Percentiles rank a stretch among this genome's conserved stretches.
These are phyloP conservation scores for Heterobasidion irregulare DNA, from an alignment of 1,284 basidiomycete species.

Conservation along the genomic window DNA sequence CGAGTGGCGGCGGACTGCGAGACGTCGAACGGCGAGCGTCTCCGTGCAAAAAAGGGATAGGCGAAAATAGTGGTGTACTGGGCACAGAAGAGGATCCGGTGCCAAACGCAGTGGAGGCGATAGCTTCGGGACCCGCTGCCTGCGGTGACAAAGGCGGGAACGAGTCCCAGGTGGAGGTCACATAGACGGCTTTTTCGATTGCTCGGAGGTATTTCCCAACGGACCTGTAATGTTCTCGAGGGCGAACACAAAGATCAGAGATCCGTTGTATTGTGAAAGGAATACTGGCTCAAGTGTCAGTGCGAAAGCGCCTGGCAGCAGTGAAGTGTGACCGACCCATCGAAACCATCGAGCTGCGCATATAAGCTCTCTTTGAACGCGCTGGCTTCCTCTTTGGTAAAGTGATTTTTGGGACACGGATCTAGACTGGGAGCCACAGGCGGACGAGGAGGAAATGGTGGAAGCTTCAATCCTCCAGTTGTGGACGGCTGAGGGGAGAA, in stretches of 20 bases:
- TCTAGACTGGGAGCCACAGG: constrained; percentile 39
- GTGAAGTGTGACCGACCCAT: constrained; percentile 42
- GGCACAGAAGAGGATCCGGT: constrained; percentile 43
- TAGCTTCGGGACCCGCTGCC: constrained; percentile 14
- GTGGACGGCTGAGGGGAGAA: constrained; percentile 34
- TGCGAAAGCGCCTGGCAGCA: not conserved
- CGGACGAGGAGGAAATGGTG: constrained; percentile 69
- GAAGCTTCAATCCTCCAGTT: constrained; percentile 65
- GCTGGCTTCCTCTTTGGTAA: constrained; percentile 58
- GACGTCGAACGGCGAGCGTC: constrained; percentile 70
- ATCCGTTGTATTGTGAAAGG: constrained; percentile 93
- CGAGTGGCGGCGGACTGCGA: constrained; percentile 63
- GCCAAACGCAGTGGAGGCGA: constrained; percentile 25
- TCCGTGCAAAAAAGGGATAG: constrained; percentile 75
- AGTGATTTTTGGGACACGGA: constrained; percentile 48
- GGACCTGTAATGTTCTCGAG: constrained; percentile 66
- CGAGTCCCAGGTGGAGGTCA: constrained; percentile 72
- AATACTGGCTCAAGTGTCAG: constrained; percentile 30
- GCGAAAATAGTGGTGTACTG: constrained; percentile 74
- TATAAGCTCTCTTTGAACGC: constrained; percentile 54
- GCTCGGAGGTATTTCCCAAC: constrained; percentile 90
- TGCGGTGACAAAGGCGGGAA: constrained; percentile 49
- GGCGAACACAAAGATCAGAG: constrained; percentile 75
- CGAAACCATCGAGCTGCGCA: constrained; percentile 68
- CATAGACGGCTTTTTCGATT: constrained; percentile 77